Evolutionary conservation across 2,329 filamentous ascomycete species (phyloP), one percentile per base, ranked within the genome.

Genomic region (Talaromyces sp.): DNA sequence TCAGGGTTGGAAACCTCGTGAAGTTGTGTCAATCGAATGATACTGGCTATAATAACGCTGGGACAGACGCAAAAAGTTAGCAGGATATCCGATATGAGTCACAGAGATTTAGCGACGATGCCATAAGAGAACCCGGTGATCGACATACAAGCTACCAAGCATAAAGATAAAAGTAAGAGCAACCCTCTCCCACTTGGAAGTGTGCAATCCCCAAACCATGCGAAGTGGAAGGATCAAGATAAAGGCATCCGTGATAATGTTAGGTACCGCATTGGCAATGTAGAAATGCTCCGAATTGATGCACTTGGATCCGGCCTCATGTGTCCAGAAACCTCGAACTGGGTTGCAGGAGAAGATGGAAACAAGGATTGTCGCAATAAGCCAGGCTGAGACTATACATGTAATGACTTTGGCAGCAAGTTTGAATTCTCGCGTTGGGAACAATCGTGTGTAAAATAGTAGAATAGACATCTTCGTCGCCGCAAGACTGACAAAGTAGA

Each of bases 211-310:
- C 70, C 73, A 73, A 4, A 75, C 72, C 4, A 72, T 64, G 24
- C 65, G 68, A 59, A 74, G 63, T 0, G 73, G 73, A 69, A 75
- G 71, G 1, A 70, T 22, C 9, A 75, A 66, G 8, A 75, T 64
- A 11, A 74, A 67, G 2, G 70, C n/a, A 47, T 75, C 73, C 0
- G 73, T 70, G 22, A 74, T 14, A 16, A 75, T 75, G 43, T 75
- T 75, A 1, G 73, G 73, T 19, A 75, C 71, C 33, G 74, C 72
- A 33, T 68, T 60, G 27, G 68, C 73, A n/a, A 73, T 73, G 52
- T 72, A 73, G 57, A 71, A 75, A n/a, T 54, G 66, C 54, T 65
- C 68, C 0, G 68, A 19, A 47, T 73, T 68, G 9, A 75, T 70
- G 35, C 73, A 75, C 8, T 68, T 66, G 24, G 73, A 73, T 11